Base-by-base conservation (phyloP, 192 early-diverging fungal genomes). In the Coemansia sp. region DNA sequence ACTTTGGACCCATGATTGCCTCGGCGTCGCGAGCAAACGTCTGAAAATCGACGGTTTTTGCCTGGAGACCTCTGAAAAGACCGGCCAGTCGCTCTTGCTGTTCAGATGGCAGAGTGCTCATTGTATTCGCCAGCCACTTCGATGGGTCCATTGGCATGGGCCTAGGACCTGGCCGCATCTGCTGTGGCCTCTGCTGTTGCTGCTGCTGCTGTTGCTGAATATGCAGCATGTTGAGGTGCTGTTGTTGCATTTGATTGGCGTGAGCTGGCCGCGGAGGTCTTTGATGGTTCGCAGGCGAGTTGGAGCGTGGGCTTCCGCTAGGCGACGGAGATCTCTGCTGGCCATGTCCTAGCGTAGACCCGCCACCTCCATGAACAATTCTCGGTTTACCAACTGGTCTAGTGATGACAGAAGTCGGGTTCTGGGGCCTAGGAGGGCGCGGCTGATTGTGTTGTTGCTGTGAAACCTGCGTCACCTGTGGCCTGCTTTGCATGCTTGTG, bases 1-100 rank as follows among this genome's bases (percentile, higher is more conserved):
- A 79, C 58, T 66, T 66, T 52, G 67, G 30, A 6, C 77, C 77
- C 68, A 79, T 70, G 54, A 79, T 70, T 0, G 60, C 67, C 54
- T 79, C 64, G 16, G 77, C 71, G 9, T 79, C 71, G 1, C 59
- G 46, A 46, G 61, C 67, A 61, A 79, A 79, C 19, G 64, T 67
- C 28, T 52, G 57, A 50, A 67, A 71, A 25, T 73, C 68, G 9
- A 79, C 50, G 13, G 77, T 60, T 20, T 69, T 69, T 3, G 71
- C 23, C 65, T 79, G 77, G 27, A 79, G 49, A 0, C 77, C 77
- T 2, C 71, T 57, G 45, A 79, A 74, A 47, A 79, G 61, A 22
- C 53, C 65, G 1, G 77, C 64, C 18, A 79, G 55, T 6, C 67
- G 64, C 58, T 67, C 77, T 59, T 79, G 77, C 28, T 74, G 67